Evolutionary conservation across 768 basidiomycete genomes (phyloP).

Genomic region (Xerocomus potaroensis): DNA sequence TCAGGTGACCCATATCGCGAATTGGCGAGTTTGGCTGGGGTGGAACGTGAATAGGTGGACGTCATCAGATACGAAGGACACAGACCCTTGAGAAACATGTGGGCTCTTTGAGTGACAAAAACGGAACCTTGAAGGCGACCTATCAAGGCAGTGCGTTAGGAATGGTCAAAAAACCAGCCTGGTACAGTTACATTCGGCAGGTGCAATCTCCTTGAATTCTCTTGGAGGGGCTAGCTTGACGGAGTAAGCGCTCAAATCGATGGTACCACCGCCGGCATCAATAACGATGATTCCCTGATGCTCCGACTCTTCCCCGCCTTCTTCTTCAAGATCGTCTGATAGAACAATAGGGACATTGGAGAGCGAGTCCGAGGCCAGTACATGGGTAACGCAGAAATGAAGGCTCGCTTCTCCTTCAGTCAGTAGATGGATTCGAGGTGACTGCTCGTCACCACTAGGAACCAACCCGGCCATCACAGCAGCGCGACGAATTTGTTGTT

Average conservation of each 20-base stretch:
- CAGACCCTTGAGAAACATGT: slow-evolving; percentile 22
- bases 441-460: slow-evolving; percentile 6
- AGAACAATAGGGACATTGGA: too few species aligned
- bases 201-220: too few species aligned
- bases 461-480: slow-evolving; percentile 24
- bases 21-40: slow-evolving; percentile 26
- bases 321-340: too few species aligned
- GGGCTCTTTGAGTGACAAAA: slow-evolving; percentile 17
- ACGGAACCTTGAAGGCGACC: slow-evolving; percentile 38
- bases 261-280: too few species aligned
- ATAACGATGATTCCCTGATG: too few species aligned
- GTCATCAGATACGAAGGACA: not conserved
- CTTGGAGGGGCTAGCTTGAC: too few species aligned
- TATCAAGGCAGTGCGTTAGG: slow-evolving; percentile 5
- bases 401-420: slow-evolving; percentile 27
- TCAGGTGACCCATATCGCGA: slow-evolving; percentile 29
- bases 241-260: too few species aligned
- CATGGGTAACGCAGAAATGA: slow-evolving; percentile 34
- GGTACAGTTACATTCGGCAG: slow-evolving; percentile 24
- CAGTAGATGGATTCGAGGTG: slow-evolving; percentile 22
- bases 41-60: not conserved
- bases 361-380: too few species aligned
- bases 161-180: not conserved
- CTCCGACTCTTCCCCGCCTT: too few species aligned
- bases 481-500: slow-evolving; percentile 7